phyloP scores from a whole-genome alignment of 2,329 filamentous ascomycete species.

The Ilyonectria sp. region DNA sequence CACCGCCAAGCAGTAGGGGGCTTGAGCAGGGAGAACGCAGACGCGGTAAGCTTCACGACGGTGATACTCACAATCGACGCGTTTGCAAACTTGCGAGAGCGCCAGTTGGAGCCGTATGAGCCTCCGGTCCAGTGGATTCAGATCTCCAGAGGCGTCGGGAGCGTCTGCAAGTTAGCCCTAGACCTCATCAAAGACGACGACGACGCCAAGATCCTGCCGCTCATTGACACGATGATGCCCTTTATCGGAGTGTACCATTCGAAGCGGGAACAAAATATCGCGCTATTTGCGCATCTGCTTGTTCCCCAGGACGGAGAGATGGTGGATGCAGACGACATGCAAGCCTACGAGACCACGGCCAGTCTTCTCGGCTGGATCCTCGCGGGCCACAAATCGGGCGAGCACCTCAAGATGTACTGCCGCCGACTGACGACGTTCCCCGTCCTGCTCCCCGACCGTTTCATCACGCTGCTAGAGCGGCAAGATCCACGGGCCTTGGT shows the following conservation, averaged over 20 bases:
- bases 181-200: constrained; percentile 30
- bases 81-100: constrained; percentile 37
- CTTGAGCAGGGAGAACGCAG: constrained; percentile 34
- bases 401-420: constrained; percentile 31
- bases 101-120: constrained; percentile 39
- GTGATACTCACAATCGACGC: constrained; percentile 42
- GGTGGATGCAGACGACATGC: constrained; percentile 23
- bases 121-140: constrained; percentile 46
- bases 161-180: constrained; percentile 34
- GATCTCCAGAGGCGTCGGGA: constrained; percentile 41
- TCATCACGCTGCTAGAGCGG: constrained; percentile 36
- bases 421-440: constrained; percentile 41
- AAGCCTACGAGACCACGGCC: constrained; percentile 36
- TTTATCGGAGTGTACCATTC: constrained; percentile 17
- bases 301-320: constrained; percentile 14
- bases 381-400: constrained; percentile 27
- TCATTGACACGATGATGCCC: constrained; percentile 29
- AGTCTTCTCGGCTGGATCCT: constrained; percentile 39
- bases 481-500: constrained; percentile 40
- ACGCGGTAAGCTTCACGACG: constrained; percentile 43
- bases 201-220: constrained; percentile 30
- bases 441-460: constrained; percentile 36
- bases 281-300: constrained; percentile 35
- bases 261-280: not conserved
- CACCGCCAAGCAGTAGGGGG: constrained; percentile 34